Base-by-base conservation (phyloP, 805 yeast species). In the Yueomyces sp. region DNA sequence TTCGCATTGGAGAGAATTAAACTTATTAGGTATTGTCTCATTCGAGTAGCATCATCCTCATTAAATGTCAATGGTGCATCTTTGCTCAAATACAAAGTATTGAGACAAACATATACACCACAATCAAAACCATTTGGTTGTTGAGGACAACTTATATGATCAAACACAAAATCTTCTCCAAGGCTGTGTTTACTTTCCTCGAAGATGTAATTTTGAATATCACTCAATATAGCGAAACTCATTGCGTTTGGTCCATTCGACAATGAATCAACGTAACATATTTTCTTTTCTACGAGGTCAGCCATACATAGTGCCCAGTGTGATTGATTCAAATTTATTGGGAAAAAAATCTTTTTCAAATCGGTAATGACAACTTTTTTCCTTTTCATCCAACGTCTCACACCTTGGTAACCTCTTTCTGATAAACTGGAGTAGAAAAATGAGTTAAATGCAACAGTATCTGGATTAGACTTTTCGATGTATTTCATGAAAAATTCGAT, bases 241-340 rank as follows among this genome's bases (percentile, higher is more conserved):
- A 54, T 51, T 4, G 67, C 65, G 34, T 54, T 57, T 1, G 59
- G 54, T 3, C 72, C 76, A 38, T 52, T 51, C 1, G 63, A 54
- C 43, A 92, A 63, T 0, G 96, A 88, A 62, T 92, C 98, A 51
- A 74, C 77, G 55, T 83, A 92, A 26, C 72, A 65, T 43, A 92
- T 78, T 36, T 73, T 67, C 50, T 72, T 69, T 3, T 68, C 63
- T 39, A 60, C 62, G 46, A 86, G 74, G 60, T 92, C 80, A 26
- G 90, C 70, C 33, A 81, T 81, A 0, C 90, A 87, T 30, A 88
- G 64, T 2, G 94, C 92, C 98, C 98, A 92, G 61, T 92, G 98
- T 2, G 88, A 74, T 44, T 79, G 77, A 62, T 75, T 72, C 28
- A 83, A 67, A 55, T 92, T 92, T 19, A 92, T 79, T 0, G 98